Evolutionary conservation across 2,329 filamentous ascomycete genomes (phyloP).

Genomic region (Rosellinia necatrix): DNA sequence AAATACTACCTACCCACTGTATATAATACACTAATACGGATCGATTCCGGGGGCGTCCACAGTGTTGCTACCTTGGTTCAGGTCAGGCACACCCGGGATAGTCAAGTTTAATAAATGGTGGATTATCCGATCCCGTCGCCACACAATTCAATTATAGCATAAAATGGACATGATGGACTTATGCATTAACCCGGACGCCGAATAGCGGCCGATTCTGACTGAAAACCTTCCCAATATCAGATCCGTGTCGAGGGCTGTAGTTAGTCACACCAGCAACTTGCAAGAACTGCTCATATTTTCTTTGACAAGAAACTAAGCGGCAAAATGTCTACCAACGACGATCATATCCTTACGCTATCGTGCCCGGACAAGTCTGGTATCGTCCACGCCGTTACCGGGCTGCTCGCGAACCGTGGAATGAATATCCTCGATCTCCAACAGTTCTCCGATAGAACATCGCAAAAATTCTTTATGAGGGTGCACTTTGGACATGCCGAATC

Average conservation of each 20-base stretch:
- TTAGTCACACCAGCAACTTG: conserved; percentile 27
- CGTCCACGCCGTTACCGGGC: conserved; percentile 80
- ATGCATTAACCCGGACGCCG: conserved; percentile 37
- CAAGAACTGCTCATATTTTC: conserved; percentile 5
- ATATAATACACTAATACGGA: too few relatives aligned
- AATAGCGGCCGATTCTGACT: conserved; percentile 33
- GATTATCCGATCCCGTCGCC: too few relatives aligned
- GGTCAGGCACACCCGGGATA: too few relatives aligned
- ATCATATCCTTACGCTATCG: conserved; percentile 78
- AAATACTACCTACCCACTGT: too few relatives aligned
- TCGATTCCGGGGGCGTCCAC: too few relatives aligned
- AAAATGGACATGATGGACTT: conserved; percentile 18
- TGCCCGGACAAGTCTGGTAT: conserved; percentile 86
- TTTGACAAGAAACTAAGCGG: background rate
- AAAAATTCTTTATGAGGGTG: conserved; percentile 87
- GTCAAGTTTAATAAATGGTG: too few relatives aligned
- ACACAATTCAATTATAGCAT: conserved; percentile 17
- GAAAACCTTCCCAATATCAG: conserved; percentile 22
- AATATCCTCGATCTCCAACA: conserved; percentile 87
- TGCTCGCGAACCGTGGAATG: conserved; percentile 73
- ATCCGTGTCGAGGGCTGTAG: conserved; percentile 12
- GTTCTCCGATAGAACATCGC: conserved; percentile 74
- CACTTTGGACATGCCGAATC: conserved; percentile 70
- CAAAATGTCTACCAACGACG: conserved; percentile 44
- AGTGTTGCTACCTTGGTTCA: too few relatives aligned